phyloP scores from a whole-genome alignment of 2,329 filamentous ascomycete species.

The Verticillium alfalfae region DNA sequence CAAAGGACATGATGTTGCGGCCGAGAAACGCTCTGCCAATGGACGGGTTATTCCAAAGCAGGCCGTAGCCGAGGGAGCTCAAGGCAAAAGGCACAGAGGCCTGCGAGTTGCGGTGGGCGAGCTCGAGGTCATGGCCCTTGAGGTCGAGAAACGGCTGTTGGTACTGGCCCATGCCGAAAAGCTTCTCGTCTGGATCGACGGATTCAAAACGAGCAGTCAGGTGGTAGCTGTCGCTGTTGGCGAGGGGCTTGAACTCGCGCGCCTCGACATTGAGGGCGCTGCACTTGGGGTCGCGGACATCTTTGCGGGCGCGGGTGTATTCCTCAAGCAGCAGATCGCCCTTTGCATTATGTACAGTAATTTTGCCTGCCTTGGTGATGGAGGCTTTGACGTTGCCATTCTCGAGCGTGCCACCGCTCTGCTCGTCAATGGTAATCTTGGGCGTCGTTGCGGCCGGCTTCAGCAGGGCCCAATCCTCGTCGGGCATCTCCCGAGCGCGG shows the following conservation, averaged over 20 bases:
- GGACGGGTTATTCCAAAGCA: constrained; percentile 58
- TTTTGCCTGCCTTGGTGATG: constrained; percentile 20
- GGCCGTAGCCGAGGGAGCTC: constrained; percentile 51
- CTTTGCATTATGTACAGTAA: constrained; percentile 18
- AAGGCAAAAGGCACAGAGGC: constrained; percentile 55
- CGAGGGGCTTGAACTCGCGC: constrained; percentile 47
- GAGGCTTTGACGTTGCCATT: constrained; percentile 24
- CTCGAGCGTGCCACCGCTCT: constrained; percentile 15
- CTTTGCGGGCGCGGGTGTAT: constrained; percentile 19
- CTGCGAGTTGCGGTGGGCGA: constrained; percentile 59
- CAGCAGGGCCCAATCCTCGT: constrained; percentile 30
- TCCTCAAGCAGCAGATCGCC: constrained; percentile 23
- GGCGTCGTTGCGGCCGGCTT: constrained; percentile 3
- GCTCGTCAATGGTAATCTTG: constrained; percentile 13
- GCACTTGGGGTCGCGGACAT: constrained; percentile 44
- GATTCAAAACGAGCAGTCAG: constrained; percentile 52
- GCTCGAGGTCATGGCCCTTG: constrained; percentile 54
- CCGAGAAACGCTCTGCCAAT: constrained; percentile 54
- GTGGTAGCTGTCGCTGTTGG: constrained; percentile 40
- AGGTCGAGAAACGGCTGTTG: constrained; percentile 54
- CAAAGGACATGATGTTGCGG: constrained; percentile 53
- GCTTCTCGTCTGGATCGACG: constrained; percentile 44
- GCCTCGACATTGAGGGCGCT: constrained; percentile 48
- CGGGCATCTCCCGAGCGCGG: constrained; percentile 26
- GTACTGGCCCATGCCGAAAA: constrained; percentile 62